Evolutionary conservation across 1,284 basidiomycete genomes (phyloP), one percentile per base, ranked within the genome.

Genomic region (Gomphus bonarii): DNA sequence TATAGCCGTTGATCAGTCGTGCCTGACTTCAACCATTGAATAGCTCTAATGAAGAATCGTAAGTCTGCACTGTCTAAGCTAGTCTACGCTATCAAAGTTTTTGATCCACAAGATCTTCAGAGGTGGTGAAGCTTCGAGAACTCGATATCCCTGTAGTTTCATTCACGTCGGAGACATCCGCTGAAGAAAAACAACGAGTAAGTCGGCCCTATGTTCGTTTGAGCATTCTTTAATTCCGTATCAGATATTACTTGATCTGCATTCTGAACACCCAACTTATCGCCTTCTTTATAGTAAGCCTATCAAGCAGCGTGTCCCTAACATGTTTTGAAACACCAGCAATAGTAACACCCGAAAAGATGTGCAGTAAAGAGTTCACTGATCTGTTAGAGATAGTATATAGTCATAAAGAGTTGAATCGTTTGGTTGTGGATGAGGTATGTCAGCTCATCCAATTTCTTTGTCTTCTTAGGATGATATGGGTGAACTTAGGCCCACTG

Each of bases 1-100:
- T 12, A 16, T 40, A 16, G 38, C 16, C n/a, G 2, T 16, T 40
- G 3, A n/a, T 40, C 14, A n/a, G 12, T 40, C 14, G 9, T 43
- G 14, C 43, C 20, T 10, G 48, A 35, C 18, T 11, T 16, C 9
- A 3, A 40, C n/a, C 14, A 40, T 16, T 16, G n/a, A 16, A 33
- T 59, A 89, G 89, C 89, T 20, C 68, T 94, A 20, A 93, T 94
- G 84, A 82, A 86, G 64, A 87, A 93, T 64, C 91, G 86, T 86
- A 61, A 67, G 75, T 65, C 3, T 31, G 36, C 33, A 14, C 30
- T n/a, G 22, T 33, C 31, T 33, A 42, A 14, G 28, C 31, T 8
- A 7, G 9, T 8, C 11, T 52, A 18, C 36, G 22, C 28, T n/a
- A 57, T 57, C 8, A 16, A 18, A 12, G 47, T 54, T 54, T 22